These are phyloP conservation scores for Aureobasidium zeae DNA, from an alignment of 2,329 filamentous ascomycete genomes.

Conservation along the genomic window DNA sequence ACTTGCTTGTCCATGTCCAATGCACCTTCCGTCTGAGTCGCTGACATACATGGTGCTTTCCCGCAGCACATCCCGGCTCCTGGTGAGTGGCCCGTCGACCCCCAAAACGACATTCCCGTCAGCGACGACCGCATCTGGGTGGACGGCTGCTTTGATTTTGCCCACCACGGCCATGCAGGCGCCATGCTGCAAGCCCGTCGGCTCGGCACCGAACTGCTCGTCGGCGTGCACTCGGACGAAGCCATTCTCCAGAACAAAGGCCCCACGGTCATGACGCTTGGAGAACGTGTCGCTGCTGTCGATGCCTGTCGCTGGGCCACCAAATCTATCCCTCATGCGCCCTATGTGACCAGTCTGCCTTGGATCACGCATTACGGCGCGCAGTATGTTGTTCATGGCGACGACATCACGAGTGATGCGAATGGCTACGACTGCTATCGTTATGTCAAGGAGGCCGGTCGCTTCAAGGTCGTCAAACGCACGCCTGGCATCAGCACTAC, in stretches of 20 bases:
- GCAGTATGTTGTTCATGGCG: slow-evolving; percentile 89
- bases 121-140: slow-evolving; percentile 81
- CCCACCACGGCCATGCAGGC: slow-evolving; percentile 94
- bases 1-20: background rate
- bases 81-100: slow-evolving; percentile 56
- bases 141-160: slow-evolving; percentile 98
- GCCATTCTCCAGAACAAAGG: slow-evolving; percentile 95
- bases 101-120: slow-evolving; percentile 50
- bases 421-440: slow-evolving; percentile 94
- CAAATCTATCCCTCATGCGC: slow-evolving; percentile 69
- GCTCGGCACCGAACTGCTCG: slow-evolving; percentile 77
- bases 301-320: slow-evolving; percentile 95
- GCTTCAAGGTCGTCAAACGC: slow-evolving; percentile 94
- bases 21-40: slow-evolving; percentile 2
- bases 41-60: too few species aligned
- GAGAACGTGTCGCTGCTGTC: slow-evolving; percentile 84
- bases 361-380: slow-evolving; percentile 97
- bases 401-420: slow-evolving; percentile 93
- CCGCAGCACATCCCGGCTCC: slow-evolving; percentile 36
- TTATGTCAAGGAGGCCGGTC: slow-evolving; percentile 85
- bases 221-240: slow-evolving; percentile 92
- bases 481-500: slow-evolving; percentile 96
- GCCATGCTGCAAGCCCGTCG: slow-evolving; percentile 94
- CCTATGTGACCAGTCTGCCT: slow-evolving; percentile 85
- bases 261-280: slow-evolving; percentile 89